phyloP scores from a whole-genome alignment of 495 filamentous ascomycete genomes.

The Penicillium samsonianum region DNA sequence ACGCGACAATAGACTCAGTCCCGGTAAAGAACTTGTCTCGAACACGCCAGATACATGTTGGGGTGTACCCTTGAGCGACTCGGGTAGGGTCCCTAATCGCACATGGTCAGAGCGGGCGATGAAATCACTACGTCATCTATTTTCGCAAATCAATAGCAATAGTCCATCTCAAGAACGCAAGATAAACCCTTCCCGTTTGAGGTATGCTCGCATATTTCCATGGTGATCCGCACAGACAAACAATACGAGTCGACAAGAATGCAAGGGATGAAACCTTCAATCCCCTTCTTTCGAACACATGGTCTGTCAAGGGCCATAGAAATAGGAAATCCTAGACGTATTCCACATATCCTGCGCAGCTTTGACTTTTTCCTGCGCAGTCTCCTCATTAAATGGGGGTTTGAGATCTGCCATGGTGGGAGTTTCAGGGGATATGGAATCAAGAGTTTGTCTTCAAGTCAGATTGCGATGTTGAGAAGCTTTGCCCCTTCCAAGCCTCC shows the following conservation, averaged over 20 bases:
- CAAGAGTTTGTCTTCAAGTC: background rate
- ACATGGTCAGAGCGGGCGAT: slow-evolving; percentile 23
- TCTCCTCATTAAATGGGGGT: slow-evolving; percentile 80
- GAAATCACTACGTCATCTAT: slow-evolving; percentile 17
- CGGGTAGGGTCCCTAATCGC: slow-evolving; percentile 56
- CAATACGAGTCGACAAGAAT: slow-evolving; percentile 20
- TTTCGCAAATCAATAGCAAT: slow-evolving; percentile 2
- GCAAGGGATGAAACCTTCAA: slow-evolving; percentile 34
- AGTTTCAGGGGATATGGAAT: background rate
- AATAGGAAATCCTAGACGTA: slow-evolving; percentile 39
- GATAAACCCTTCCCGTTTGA: background rate
- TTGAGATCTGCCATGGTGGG: slow-evolving; percentile 54
- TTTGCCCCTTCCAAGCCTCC: background rate
- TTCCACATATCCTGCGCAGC: slow-evolving; percentile 86
- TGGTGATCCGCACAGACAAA: slow-evolving; percentile 21
- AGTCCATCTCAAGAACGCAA: background rate
- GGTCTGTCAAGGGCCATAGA: slow-evolving; percentile 12
- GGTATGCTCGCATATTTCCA: slow-evolving; percentile 13
- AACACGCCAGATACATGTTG: slow-evolving; percentile 82
- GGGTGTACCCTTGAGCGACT: slow-evolving; percentile 74
- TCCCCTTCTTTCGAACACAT: slow-evolving; percentile 27
- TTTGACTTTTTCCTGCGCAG: slow-evolving; percentile 78
- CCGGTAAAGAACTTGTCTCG: slow-evolving; percentile 70
- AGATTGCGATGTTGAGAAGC: background rate
- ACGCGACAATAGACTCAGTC: slow-evolving; percentile 65